Base-by-base conservation (phyloP, 2,329 filamentous ascomycete genomes). In the Tolypocladium inflatum region DNA sequence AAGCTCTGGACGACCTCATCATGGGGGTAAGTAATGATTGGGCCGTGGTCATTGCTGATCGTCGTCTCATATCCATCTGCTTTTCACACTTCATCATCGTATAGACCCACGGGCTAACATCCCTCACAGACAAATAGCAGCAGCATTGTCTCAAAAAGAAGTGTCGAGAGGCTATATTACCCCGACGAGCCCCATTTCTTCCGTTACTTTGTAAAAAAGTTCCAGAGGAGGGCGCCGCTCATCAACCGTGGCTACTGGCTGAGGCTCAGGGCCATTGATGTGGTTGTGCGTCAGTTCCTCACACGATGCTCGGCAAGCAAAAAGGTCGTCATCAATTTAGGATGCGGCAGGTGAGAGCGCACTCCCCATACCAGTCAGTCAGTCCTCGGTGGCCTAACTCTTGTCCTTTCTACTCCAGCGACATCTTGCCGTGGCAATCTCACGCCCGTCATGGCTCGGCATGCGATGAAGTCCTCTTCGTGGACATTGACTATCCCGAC, bases 211-310 rank as follows among this genome's bases (percentile, higher is more conserved):
- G 90, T 96, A 39, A 86, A 83, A 64, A 95, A 92, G 70, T 88
- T 89, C 64, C 86, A 91, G 71, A 80, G 91, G 60, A 81, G 92
- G 54, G 86, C 90, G n/a, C 91, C 93, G 1, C 78, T 96, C 55
- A 94, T 96, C 67, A 96, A 96, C 71, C 83, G 92, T 52, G 90
- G 91, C 54, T 96, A 96, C 68, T 91, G 90, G 83, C 76, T 97
- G 42, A 85, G 91, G 37, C 88, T 96, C 77, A 87, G 88, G 68
- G 87, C 89, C 19, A 86, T 97, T 59, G 90, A 95, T 67, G 79
- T 86, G 61, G 80, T 86, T 6, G 85, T 96, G 21, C 80, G 81
- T 23, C 77, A 81, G n/a, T 96, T 96, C 64, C 77, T 96, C n/a
- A 73, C 79, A 59, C 75, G 67, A 51, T 68, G 69, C 17, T 72